Conservation (phyloP, 441 rosid genomes). For the Eruca vesicaria region DNA sequence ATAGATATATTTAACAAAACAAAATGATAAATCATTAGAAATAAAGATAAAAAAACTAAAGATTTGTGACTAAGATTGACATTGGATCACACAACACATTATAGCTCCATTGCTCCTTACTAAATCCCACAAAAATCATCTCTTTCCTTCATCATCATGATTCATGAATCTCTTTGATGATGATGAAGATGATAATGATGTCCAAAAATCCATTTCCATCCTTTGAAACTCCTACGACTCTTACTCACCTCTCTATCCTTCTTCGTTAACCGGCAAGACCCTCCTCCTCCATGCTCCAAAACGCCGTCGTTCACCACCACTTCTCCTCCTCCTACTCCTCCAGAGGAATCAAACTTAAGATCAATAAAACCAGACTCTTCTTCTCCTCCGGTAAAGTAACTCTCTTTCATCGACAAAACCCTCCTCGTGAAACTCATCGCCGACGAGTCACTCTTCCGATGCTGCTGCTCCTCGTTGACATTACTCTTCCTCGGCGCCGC, state of each 20-base stretch:
- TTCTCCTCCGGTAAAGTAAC: conserved; percentile 53
- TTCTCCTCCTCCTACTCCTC: conserved; percentile 27
- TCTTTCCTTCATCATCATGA: background rate
- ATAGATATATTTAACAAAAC: conserved; percentile 10
- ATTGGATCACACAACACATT: conserved; percentile 20
- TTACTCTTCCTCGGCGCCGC: conserved; percentile 4
- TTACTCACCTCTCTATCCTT: conserved; percentile 68
- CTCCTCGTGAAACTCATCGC: conserved; percentile 42
- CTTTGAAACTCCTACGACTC: conserved; percentile 85
- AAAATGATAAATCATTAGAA: conserved; percentile 7
- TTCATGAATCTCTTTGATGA: conserved; percentile 15
- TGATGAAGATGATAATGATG: conserved; percentile 39
- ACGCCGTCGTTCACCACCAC: conserved; percentile 25
- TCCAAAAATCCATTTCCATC: conserved; percentile 95
- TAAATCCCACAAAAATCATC: conserved; percentile 12
- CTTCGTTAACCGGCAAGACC: conserved; percentile 63
- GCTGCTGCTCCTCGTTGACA: conserved; percentile 45
- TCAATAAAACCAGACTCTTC: conserved; percentile 95
- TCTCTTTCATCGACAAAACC: conserved; percentile 76
- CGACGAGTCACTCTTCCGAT: conserved; percentile 44
- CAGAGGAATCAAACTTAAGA: conserved; percentile 73
- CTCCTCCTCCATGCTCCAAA: conserved; percentile 43
- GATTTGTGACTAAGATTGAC: conserved; percentile 25
- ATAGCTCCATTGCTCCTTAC: background rate
- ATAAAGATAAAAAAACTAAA: background rate